phyloP scores from a whole-genome alignment of 2,329 filamentous ascomycete species.

The Fusarium nygamai region DNA sequence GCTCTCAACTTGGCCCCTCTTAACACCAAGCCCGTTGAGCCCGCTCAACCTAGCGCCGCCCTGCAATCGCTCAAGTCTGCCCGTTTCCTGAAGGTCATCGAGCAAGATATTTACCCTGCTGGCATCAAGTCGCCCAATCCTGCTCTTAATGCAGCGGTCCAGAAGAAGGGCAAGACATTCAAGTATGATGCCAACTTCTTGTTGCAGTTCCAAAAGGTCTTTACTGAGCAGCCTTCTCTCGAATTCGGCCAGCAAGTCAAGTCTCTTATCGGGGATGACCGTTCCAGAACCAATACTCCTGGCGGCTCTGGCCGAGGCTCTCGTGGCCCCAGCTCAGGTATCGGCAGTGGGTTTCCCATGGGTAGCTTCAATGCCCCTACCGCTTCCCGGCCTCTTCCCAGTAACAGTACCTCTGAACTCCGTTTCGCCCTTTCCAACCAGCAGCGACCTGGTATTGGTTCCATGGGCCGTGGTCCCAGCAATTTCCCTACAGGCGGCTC shows the following conservation, averaged over 20 bases:
- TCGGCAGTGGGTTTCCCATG: constrained; percentile 67
- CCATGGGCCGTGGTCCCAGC: constrained; percentile 56
- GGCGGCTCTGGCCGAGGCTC: constrained; percentile 27
- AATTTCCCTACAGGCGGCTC: constrained; percentile 75
- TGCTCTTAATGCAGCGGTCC: constrained; percentile 82
- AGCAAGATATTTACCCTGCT: constrained; percentile 81
- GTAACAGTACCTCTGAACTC: constrained; percentile 80
- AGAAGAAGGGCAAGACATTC: constrained; percentile 83
- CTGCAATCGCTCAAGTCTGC: constrained; percentile 93
- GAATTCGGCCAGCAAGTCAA: constrained; percentile 94
- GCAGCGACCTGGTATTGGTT: constrained; percentile 44
- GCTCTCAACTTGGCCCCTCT: constrained; percentile 86
- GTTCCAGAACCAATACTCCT: constrained; percentile 54
- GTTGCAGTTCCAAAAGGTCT: constrained; percentile 94
- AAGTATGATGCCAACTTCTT: constrained; percentile 97
- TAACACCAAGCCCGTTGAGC: constrained; percentile 87
- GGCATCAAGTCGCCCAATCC: constrained; percentile 92
- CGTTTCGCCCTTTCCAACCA: constrained; percentile 73
- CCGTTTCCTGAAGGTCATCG: constrained; percentile 83
- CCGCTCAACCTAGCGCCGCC: constrained; percentile 90
- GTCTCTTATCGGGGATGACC: constrained; percentile 80
- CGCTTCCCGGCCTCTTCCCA: constrained; percentile 68
- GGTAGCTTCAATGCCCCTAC: constrained; percentile 70
- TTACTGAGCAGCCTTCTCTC: constrained; percentile 93
- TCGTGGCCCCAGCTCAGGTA: constrained; percentile 12